Conservation (phyloP, 2,329 filamentous ascomycete genomes). For the Lachnellula suecica region DNA sequence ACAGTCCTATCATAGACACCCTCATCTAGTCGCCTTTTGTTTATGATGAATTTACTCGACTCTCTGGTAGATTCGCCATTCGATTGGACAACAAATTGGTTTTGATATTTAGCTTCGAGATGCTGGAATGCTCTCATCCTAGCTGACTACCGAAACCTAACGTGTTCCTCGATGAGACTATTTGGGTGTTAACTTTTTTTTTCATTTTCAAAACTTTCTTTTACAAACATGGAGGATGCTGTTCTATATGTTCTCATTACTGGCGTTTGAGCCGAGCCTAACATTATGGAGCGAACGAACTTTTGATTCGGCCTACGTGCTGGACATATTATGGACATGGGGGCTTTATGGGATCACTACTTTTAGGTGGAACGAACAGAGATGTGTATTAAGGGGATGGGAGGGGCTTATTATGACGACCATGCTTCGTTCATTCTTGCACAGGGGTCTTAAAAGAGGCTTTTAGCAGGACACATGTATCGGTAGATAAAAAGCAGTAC, state of each 20-base stretch:
- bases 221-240: background rate
- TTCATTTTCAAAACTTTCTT: constrained; percentile 15
- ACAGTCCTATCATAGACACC: constrained; percentile 5
- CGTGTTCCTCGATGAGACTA: constrained; percentile 7
- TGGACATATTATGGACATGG: constrained; percentile 6
- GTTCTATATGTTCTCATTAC: constrained; percentile 13
- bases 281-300: background rate
- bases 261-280: constrained; percentile 19
- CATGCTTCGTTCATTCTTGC: background rate
- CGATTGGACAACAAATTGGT: constrained; percentile 11
- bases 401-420: background rate
- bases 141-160: constrained; percentile 7
- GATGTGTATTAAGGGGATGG: constrained; percentile 1
- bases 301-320: constrained; percentile 7
- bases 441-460: background rate
- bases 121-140: constrained; percentile 33
- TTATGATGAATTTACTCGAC: constrained; percentile 21
- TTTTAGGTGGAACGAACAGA: constrained; percentile 4
- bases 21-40: constrained; percentile 16
- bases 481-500: background rate
- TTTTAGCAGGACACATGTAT: background rate
- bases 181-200: constrained; percentile 12
- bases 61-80: constrained; percentile 20
- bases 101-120: constrained; percentile 21
- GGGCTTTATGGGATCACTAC: constrained; percentile 4